Evolutionary conservation across 441 rosid species (phyloP).

Genomic region (Heliophila coronopifolia): DNA sequence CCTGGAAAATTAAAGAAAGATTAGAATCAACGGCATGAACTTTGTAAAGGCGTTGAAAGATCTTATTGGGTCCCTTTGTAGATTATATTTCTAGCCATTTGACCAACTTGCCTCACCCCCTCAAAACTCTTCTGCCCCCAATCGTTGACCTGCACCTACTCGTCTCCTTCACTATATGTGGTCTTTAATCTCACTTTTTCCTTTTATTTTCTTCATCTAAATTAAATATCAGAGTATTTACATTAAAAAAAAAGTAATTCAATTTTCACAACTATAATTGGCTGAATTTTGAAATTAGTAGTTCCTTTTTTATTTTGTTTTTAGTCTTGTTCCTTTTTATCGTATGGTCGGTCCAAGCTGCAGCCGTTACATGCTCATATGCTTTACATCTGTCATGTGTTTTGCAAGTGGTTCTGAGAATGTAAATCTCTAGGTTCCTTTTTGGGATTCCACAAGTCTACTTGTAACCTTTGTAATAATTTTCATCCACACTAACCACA

Average conservation of each 20-base stretch:
- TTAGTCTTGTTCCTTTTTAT: conserved; percentile 9
- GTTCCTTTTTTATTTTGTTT: neutral
- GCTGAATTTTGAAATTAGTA: neutral
- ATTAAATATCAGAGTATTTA: neutral
- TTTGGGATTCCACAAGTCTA: conserved; percentile 5
- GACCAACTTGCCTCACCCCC: conserved; percentile 23
- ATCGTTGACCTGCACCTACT: conserved; percentile 3
- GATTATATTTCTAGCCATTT: conserved; percentile 15
- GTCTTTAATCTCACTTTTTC: conserved; percentile 6
- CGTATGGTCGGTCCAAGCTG: conserved; percentile 22
- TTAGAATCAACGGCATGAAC: neutral
- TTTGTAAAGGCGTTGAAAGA: neutral
- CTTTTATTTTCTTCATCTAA: neutral
- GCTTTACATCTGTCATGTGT: conserved; percentile 27
- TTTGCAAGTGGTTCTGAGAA: conserved; percentile 15
- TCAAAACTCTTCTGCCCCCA: conserved; percentile 24
- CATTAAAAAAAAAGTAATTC: too few species aligned
- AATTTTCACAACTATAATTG: neutral
- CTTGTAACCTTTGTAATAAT: neutral
- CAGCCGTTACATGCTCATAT: conserved; percentile 25
- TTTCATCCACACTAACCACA: neutral
- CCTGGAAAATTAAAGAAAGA: neutral
- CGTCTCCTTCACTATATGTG: conserved; percentile 10
- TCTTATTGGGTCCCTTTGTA: conserved; percentile 10
- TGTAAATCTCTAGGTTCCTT: conserved; percentile 21